Conservation (phyloP, 177 flowering plant genomes). For the Tripterygium wilfordii region DNA sequence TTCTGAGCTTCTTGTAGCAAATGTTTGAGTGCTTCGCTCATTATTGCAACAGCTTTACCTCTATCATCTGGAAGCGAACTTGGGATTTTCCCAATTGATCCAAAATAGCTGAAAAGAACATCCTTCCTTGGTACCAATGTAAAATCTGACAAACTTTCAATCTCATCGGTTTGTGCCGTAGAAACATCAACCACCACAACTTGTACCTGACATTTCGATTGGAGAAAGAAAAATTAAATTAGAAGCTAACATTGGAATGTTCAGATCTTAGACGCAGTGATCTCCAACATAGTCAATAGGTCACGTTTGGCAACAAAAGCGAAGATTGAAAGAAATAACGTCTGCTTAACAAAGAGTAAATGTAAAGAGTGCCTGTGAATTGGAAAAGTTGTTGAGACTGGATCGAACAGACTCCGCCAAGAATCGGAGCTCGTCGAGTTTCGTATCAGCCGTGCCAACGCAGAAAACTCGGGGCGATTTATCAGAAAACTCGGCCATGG, state of each 20-base stretch:
- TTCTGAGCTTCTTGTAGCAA: slow-evolving; percentile 39
- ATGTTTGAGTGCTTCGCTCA: slow-evolving; percentile 54
- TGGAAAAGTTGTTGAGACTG: slow-evolving; percentile 35
- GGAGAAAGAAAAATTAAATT: neutral
- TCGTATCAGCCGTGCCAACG: slow-evolving; percentile 82
- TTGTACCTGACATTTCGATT: slow-evolving; percentile 40
- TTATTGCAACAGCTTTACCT: slow-evolving; percentile 59
- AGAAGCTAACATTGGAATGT: too few species aligned
- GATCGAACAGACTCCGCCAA: slow-evolving; percentile 55
- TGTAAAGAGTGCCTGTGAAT: too few species aligned
- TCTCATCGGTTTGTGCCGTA: slow-evolving; percentile 33
- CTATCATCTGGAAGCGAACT: slow-evolving; percentile 60
- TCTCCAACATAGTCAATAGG: neutral
- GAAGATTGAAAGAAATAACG: too few species aligned
- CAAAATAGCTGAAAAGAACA: slow-evolving; percentile 40
- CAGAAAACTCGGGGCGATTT: slow-evolving; percentile 42
- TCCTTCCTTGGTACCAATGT: slow-evolving; percentile 56
- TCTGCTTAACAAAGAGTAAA: too few species aligned
- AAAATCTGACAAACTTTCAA: slow-evolving; percentile 31
- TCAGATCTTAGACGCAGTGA: too few species aligned
- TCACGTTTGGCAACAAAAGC: too few species aligned
- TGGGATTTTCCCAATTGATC: slow-evolving; percentile 12
- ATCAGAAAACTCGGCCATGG: too few species aligned
- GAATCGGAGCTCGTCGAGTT: slow-evolving; percentile 76
- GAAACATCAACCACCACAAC: slow-evolving; percentile 85